phyloP scores from a whole-genome alignment of 345 rosid genomes.

The Mercurialis annua region DNA sequence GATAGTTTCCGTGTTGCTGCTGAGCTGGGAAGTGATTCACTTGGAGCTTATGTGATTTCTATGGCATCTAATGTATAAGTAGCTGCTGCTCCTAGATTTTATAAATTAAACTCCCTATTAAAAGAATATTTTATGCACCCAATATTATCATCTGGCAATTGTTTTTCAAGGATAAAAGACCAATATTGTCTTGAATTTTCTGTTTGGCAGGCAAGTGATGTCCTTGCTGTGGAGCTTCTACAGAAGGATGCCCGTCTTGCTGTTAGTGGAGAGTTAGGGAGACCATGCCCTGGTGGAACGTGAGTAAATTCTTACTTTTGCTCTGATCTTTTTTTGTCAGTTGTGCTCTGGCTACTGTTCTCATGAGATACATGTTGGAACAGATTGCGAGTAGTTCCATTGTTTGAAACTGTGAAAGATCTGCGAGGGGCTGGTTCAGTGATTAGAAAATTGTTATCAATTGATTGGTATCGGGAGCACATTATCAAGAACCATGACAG shows the following conservation, averaged over 20 bases:
- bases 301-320: conserved; percentile 33
- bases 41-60: conserved; percentile 97
- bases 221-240: conserved; percentile 92
- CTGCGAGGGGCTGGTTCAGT: conserved; percentile 85
- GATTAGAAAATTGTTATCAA: conserved; percentile 77
- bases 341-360: conserved; percentile 1
- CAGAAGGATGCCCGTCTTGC: conserved; percentile 93
- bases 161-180: conserved; percentile 4
- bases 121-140: neutral
- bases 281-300: conserved; percentile 90
- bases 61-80: conserved; percentile 91
- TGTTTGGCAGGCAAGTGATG: conserved; percentile 83
- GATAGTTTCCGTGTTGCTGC: conserved; percentile 93
- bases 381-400: conserved; percentile 92
- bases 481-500: conserved; percentile 72
- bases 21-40: conserved; percentile 86
- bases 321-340: neutral
- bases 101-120: conserved; percentile 3
- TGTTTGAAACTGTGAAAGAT: conserved; percentile 91
- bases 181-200: conserved; percentile 17
- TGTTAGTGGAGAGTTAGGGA: conserved; percentile 76
- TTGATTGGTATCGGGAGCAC: conserved; percentile 90
- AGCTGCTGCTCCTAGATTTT: conserved; percentile 15
- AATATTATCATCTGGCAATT: neutral
- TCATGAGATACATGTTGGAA: conserved; percentile 19